Evolutionary conservation across 345 rosid genomes (phyloP).

Genomic region (Eucalyptus dawsonii): DNA sequence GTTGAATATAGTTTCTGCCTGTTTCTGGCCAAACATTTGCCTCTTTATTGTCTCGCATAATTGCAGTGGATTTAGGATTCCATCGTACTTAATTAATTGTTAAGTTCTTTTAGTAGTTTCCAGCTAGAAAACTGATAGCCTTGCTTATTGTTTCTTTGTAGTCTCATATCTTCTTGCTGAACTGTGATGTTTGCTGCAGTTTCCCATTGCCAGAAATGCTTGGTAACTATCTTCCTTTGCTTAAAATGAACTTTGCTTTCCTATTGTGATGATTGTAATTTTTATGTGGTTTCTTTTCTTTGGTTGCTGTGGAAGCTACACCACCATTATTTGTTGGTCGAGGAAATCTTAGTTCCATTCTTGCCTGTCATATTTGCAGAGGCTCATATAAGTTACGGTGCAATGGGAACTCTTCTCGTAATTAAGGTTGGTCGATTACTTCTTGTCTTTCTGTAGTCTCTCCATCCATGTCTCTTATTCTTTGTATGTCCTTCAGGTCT

Average conservation of each 20-base stretch:
- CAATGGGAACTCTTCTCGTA: constrained; percentile 80
- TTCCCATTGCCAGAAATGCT: constrained; percentile 87
- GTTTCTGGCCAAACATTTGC: not conserved
- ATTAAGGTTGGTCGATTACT: constrained; percentile 50
- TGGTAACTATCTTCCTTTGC: constrained; percentile 20
- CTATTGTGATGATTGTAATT: not conserved
- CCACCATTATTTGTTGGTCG: not conserved
- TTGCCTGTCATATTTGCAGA: constrained; percentile 26
- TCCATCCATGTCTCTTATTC: not conserved
- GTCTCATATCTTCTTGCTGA: constrained; percentile 89
- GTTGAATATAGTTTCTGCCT: not conserved
- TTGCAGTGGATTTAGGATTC: not conserved
- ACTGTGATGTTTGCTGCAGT: constrained; percentile 95
- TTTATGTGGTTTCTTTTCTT: not conserved
- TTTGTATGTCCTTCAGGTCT: constrained; percentile 32
- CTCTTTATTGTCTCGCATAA: not conserved
- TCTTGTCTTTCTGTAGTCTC: not conserved
- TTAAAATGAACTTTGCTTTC: not conserved
- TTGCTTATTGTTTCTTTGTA: constrained; percentile 7
- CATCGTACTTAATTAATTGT: not conserved
- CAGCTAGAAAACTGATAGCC: not conserved
- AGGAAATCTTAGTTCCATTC: not conserved
- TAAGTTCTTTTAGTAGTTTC: not conserved
- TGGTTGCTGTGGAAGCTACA: not conserved
- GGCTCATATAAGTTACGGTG: constrained; percentile 68